A percentile compares a stretch with the other conserved stretches of the same genome.
phyloP scores from a whole-genome alignment of 2,329 filamentous ascomycete genomes.

The Diaporthe aspalathi region DNA sequence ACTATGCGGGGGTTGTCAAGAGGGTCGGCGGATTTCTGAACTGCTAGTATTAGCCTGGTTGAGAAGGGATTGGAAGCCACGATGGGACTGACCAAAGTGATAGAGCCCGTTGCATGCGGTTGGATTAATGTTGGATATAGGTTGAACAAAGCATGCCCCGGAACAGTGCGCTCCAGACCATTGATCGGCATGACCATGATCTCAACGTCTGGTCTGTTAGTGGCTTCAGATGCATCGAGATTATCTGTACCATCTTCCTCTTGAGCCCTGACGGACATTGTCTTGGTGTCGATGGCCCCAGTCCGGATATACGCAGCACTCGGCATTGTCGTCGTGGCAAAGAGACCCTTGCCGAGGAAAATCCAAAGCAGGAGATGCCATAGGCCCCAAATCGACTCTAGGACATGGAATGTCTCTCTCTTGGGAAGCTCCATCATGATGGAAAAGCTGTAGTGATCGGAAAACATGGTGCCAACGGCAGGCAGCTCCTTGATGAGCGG shows the following conservation, averaged over 20 bases:
- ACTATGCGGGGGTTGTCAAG: constrained; percentile 46
- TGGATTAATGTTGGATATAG: constrained; percentile 47
- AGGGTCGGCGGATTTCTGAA: background rate
- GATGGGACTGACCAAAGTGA: constrained; percentile 48
- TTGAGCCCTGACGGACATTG: constrained; percentile 41
- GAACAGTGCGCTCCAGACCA: constrained; percentile 44
- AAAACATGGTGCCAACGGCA: constrained; percentile 44
- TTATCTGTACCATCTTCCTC: constrained; percentile 28
- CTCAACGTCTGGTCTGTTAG: constrained; percentile 48
- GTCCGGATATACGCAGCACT: constrained; percentile 44
- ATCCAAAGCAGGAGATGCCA: constrained; percentile 48
- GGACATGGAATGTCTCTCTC: constrained; percentile 17
- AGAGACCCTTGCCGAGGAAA: constrained; percentile 45
- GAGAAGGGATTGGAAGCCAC: no score
- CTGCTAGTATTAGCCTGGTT: no score
- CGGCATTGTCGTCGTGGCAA: background rate
- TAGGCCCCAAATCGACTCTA: constrained; percentile 36
- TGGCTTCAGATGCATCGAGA: constrained; percentile 40
- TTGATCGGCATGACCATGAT: constrained; percentile 54
- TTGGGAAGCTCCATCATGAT: constrained; percentile 31
- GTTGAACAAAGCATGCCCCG: constrained; percentile 42
- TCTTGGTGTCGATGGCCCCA: constrained; percentile 44
- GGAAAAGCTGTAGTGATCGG: constrained; percentile 44
- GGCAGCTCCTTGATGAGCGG: constrained; percentile 43
- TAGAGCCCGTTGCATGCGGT: constrained; percentile 46